Base-by-base conservation (phyloP, 352 stramenopile genomes). In the Globisporangium solare region DNA sequence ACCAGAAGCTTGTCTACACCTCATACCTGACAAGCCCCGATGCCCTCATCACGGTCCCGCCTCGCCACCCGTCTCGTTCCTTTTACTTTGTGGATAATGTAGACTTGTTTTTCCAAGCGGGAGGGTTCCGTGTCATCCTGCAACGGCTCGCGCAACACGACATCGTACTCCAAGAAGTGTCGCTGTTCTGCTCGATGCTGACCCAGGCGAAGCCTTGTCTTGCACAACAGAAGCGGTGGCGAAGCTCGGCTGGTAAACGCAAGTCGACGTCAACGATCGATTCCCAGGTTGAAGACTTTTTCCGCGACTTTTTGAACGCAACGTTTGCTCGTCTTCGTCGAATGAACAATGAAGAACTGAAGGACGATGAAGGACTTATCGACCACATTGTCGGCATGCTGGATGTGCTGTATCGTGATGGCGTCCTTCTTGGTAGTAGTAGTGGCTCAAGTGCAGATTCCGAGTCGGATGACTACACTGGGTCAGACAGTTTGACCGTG, bases 31-130 rank as follows among this genome's bases (percentile, higher is more conserved):
- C 79, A n/a, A 87, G 48, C 46, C 66, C 80, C 0, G 82, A 90
- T 32, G 70, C 68, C 3, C 54, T 90, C n/a, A 61, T 63, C 3
- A 68, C 68, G 1, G 70, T 91, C 15, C 81, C 74, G 27, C 74
- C 73, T 27, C 76, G 79, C 31, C 83, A 90, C 47, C 86, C 86
- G 37, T 90, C 74, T 27, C 72, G 86, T 17, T 94, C 83, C 17
- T 73, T 87, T 35, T 90, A 90, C 47, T 95, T 77, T 60, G 79
- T 94, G 52, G 83, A 92, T 60, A 89, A 80, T n/a, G 56, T 94
- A 15, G 86, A 95, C 22, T 58, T 88, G 21, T 94, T 95, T 56
- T 61, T 95, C 10, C 86, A 95, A 79, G 81, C 75, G 2, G 82
- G 83, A 53, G 86, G 86, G 3, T 89, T 89, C 39, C 73, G 68